Evolutionary conservation across 768 basidiomycete species (phyloP).

Genomic region (Kwoniella pini): DNA sequence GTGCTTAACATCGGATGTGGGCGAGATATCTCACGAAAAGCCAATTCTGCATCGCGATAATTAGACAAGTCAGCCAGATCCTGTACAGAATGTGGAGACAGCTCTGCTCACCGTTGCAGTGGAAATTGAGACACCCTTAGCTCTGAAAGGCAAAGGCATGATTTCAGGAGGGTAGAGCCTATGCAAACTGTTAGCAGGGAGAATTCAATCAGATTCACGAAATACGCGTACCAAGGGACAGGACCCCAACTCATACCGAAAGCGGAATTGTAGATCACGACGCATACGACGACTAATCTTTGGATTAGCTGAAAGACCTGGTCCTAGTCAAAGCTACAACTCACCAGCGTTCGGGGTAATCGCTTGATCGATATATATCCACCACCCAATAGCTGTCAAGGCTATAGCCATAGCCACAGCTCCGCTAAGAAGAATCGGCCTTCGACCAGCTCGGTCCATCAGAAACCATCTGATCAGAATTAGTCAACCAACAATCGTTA

Average conservation of each 20-base stretch:
- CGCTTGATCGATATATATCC: slow-evolving; percentile 86
- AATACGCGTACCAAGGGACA: slow-evolving; percentile 65
- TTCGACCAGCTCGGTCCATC: slow-evolving; percentile 86
- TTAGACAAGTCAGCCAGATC: slow-evolving; percentile 5
- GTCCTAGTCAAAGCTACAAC: neutral
- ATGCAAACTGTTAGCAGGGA: neutral
- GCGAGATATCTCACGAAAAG: slow-evolving; percentile 36
- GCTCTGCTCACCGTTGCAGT: slow-evolving; percentile 70
- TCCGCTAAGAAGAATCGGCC: slow-evolving; percentile 81
- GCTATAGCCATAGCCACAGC: slow-evolving; percentile 84
- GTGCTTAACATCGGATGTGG: neutral
- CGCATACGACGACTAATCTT: slow-evolving; percentile 71
- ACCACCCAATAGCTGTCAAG: slow-evolving; percentile 80
- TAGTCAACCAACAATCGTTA: neutral
- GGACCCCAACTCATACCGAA: slow-evolving; percentile 87
- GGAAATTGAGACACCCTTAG: slow-evolving; percentile 92
- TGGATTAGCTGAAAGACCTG: neutral
- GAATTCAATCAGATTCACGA: neutral
- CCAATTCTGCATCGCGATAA: slow-evolving; percentile 58
- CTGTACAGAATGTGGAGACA: neutral
- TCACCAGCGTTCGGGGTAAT: slow-evolving; percentile 69
- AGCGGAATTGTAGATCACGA: slow-evolving; percentile 89
- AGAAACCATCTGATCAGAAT: slow-evolving; percentile 73
- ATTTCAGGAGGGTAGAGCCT: slow-evolving; percentile 61
- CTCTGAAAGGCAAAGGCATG: slow-evolving; percentile 82